phyloP scores from a whole-genome alignment of 768 basidiomycete species.

The Suillus brevipes region DNA sequence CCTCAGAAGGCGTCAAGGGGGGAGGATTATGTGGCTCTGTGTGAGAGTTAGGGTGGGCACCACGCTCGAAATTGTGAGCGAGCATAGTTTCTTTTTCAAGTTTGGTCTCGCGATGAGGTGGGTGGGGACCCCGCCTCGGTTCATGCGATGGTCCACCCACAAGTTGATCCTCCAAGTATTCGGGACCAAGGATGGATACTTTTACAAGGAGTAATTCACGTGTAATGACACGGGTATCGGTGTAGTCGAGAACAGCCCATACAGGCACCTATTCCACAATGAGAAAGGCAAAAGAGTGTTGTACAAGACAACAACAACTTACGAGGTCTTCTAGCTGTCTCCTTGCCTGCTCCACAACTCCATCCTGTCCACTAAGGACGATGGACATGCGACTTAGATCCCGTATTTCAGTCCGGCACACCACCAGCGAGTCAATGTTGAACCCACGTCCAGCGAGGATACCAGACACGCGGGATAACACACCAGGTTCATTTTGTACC shows the following conservation, averaged over 20 bases:
- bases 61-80: constrained; percentile 76
- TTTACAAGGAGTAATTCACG: constrained; percentile 95
- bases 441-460: constrained; percentile 96
- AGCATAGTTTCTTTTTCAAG: constrained; percentile 69
- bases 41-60: constrained; percentile 41
- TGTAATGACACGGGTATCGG: constrained; percentile 85
- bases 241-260: constrained; percentile 99
- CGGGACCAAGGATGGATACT: constrained; percentile 95
- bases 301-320: constrained; percentile 41
- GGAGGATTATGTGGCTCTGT: constrained; percentile 7
- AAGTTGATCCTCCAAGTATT: constrained; percentile 93
- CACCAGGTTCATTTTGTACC: constrained; percentile 98
- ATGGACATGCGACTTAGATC: constrained; percentile 98
- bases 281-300: neutral
- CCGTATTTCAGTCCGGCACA: constrained; percentile 95
- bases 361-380: constrained; percentile 94
- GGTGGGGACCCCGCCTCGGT: constrained; percentile 46
- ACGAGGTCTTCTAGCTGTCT: constrained; percentile 96
- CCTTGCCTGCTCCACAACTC: constrained; percentile 95
- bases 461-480: constrained; percentile 96
- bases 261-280: constrained; percentile 79
- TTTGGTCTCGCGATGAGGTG: constrained; percentile 45
- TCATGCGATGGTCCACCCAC: constrained; percentile 83
- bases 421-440: constrained; percentile 98
- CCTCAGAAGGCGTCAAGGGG: constrained; percentile 74